phyloP scores from a whole-genome alignment of 2,329 filamentous ascomycete genomes.

The Penicillium griseofulvum region DNA sequence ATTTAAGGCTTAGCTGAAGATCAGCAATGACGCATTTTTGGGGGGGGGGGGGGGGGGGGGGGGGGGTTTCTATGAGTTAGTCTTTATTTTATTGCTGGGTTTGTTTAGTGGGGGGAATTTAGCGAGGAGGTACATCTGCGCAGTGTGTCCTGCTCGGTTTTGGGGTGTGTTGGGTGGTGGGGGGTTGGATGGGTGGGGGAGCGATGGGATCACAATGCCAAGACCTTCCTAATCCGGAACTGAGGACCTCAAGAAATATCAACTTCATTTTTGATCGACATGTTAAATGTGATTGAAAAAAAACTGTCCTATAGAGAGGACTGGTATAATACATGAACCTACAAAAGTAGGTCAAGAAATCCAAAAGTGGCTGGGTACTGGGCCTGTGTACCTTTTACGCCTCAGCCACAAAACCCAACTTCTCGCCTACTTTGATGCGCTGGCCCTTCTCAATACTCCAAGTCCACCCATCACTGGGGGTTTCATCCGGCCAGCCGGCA shows the following conservation, averaged over 20 bases:
- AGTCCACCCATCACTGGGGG: slow-evolving; percentile 67
- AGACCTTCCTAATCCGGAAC: neutral
- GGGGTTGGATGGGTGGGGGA: no score
- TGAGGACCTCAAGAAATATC: no score
- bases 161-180: no score
- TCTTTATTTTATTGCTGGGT: no score
- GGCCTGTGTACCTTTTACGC: slow-evolving; percentile 6
- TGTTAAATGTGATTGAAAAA: no score
- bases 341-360: neutral
- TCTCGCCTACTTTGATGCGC: slow-evolving; percentile 83
- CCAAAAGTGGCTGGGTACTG: neutral
- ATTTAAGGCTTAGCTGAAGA: no score
- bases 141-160: no score
- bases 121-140: no score
- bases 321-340: slow-evolving; percentile 5
- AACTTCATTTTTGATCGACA: no score
- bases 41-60: no score
- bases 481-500: slow-evolving; percentile 57
- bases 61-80: no score
- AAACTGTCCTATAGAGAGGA: neutral
- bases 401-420: slow-evolving; percentile 67
- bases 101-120: no score
- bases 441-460: slow-evolving; percentile 88
- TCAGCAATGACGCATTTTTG: neutral
- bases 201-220: slow-evolving; percentile 4